Percentiles rank a stretch among this genome's conserved stretches.
These are phyloP conservation scores for Periconia digitata DNA, from an alignment of 2,329 filamentous ascomycete species.

Conservation along the genomic window DNA sequence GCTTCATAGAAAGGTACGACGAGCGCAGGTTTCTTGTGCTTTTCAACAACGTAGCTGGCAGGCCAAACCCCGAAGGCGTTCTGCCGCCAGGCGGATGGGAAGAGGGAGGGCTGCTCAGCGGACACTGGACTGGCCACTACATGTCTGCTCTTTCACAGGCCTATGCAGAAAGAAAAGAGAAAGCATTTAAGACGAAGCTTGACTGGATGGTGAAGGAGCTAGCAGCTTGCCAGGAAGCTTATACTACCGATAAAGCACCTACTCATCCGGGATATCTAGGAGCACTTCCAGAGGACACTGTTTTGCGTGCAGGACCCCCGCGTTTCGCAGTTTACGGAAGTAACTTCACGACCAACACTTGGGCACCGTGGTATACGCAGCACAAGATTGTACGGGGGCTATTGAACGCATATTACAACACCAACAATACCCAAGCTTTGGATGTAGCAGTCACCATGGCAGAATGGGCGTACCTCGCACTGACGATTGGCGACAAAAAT, in stretches of 20 bases:
- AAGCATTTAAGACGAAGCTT: conserved; percentile 12
- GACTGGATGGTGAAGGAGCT: conserved; percentile 17
- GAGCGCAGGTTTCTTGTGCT: conserved; percentile 17
- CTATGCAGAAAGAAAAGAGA: conserved; percentile 13
- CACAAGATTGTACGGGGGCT: conserved; percentile 18
- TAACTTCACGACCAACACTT: conserved; percentile 12
- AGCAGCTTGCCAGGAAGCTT: conserved; percentile 13
- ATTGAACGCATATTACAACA: conserved; percentile 18
- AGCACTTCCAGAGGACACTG: conserved; percentile 16
- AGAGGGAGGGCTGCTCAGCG: conserved; percentile 14
- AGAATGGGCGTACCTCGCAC: conserved; percentile 14
- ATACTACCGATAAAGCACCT: conserved; percentile 7
- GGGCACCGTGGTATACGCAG: conserved; percentile 19
- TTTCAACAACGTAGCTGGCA: conserved; percentile 18
- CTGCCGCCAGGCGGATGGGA: conserved; percentile 15
- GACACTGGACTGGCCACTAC: conserved; percentile 17
- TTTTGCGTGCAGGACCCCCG: conserved; percentile 14
- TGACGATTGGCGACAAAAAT: conserved; percentile 16
- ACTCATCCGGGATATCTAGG: conserved; percentile 16
- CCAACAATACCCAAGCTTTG: conserved; percentile 15
- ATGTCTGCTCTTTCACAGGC: conserved; percentile 16
- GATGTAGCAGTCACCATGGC: conserved; percentile 18
- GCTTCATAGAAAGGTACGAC: conserved; percentile 12
- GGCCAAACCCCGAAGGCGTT: conserved; percentile 12
- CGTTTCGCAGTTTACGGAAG: conserved; percentile 15